Conservation (phyloP, 192 early-diverging fungal genomes). For the Coemansia biformis region DNA sequence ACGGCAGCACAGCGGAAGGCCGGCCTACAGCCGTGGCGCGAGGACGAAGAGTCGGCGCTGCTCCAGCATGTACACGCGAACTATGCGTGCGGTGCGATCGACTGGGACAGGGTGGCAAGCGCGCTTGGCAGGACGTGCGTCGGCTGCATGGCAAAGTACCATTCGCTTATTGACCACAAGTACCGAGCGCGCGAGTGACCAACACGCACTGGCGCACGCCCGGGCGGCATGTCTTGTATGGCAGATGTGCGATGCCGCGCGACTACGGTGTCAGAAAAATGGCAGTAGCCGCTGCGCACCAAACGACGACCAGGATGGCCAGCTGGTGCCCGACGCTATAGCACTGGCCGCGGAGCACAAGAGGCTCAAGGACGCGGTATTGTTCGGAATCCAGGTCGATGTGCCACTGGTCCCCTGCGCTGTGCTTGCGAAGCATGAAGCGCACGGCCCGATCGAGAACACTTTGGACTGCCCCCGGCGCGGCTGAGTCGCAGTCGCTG, state of each 20-base stretch:
- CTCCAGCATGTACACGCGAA: too few species aligned
- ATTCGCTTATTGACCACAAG: too few species aligned
- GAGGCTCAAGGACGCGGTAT: slow-evolving; percentile 20
- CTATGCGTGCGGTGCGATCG: too few species aligned
- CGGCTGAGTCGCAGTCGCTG: not conserved
- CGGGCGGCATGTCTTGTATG: too few species aligned
- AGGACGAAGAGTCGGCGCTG: too few species aligned
- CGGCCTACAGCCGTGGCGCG: too few species aligned
- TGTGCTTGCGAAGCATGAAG: slow-evolving; percentile 20
- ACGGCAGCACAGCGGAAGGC: too few species aligned
- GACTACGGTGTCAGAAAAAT: slow-evolving; percentile 17
- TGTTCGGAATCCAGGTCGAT: slow-evolving; percentile 12
- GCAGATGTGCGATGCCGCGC: not conserved
- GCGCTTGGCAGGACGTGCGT: too few species aligned
- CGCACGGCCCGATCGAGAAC: slow-evolving; percentile 3
- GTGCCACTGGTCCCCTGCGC: slow-evolving; percentile 21
- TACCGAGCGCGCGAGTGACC: too few species aligned
- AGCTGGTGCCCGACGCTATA: slow-evolving; percentile 17
- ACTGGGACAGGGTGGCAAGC: too few species aligned
- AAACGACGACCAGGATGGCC: slow-evolving; percentile 5
- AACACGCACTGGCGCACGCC: too few species aligned
- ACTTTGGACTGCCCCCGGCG: not conserved
- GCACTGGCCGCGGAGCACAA: slow-evolving; percentile 23
- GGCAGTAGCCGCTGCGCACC: slow-evolving; percentile 1
- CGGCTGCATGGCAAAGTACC: too few species aligned